Evolutionary conservation across 2,329 filamentous ascomycete species (phyloP).

Genomic region (Cercospora sp.): DNA sequence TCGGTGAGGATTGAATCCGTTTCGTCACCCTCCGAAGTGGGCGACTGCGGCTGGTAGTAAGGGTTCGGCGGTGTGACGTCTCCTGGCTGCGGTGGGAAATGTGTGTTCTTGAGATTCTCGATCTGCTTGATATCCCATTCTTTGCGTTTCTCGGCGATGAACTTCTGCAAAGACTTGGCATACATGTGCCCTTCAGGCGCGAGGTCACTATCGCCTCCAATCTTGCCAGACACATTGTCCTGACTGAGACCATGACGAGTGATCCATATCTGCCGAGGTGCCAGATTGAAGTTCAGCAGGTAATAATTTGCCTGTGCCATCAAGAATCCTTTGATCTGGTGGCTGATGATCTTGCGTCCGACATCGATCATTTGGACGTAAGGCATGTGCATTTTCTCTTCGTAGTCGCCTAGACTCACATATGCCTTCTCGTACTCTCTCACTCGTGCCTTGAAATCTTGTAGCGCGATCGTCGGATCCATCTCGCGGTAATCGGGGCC

Average conservation of each 20-base stretch:
- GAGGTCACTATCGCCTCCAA: slow-evolving; percentile 85
- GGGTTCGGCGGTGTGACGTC: slow-evolving; percentile 95
- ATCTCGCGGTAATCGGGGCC: slow-evolving; percentile 95
- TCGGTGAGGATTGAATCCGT: slow-evolving; percentile 21
- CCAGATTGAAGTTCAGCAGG: slow-evolving; percentile 93
- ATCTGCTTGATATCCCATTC: slow-evolving; percentile 83
- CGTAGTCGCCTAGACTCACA: slow-evolving; percentile 72
- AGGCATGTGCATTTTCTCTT: slow-evolving; percentile 86
- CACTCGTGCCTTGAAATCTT: slow-evolving; percentile 90
- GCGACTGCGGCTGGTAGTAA: slow-evolving; percentile 61
- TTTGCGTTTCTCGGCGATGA: slow-evolving; percentile 77
- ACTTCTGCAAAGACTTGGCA: slow-evolving; percentile 74
- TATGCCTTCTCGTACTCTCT: slow-evolving; percentile 93
- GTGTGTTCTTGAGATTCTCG: slow-evolving; percentile 71
- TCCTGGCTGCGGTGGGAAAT: slow-evolving; percentile 86
- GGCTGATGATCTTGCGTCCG: slow-evolving; percentile 86
- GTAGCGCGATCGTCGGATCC: slow-evolving; percentile 79
- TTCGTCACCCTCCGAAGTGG: slow-evolving; percentile 21
- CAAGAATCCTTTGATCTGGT: slow-evolving; percentile 87
- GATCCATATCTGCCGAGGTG: slow-evolving; percentile 96
- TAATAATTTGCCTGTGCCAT: slow-evolving; percentile 92
- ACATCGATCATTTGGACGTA: slow-evolving; percentile 99
- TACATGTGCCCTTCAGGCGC: slow-evolving; percentile 80
- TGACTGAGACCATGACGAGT: slow-evolving; percentile 89
- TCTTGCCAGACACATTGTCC: slow-evolving; percentile 84